Base-by-base conservation (phyloP, 2,329 filamentous ascomycete species). In the Rhinocladiella similis region DNA sequence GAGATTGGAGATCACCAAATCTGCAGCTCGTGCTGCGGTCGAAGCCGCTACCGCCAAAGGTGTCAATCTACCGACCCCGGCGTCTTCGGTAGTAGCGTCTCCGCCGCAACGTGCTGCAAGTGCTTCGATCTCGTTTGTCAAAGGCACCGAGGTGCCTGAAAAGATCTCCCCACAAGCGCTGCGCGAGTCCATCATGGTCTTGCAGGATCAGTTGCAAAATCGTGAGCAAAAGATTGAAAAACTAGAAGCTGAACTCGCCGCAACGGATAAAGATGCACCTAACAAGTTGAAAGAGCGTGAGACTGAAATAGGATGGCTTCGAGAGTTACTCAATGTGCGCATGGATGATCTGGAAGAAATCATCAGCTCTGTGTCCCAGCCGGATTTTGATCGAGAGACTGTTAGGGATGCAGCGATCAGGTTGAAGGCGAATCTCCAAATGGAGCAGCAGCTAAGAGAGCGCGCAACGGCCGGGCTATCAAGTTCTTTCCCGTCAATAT, bases 391-490 rank as follows among this genome's bases (percentile, higher is more conserved):
- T 71, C 84, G 85, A 55, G 85, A 91, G 60, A 82, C 83, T 5
- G 89, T 97, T 62, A 90, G 89, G 66, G 92, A 97, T 69, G 91
- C 92, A 5, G 90, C 91, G 35, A 97, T 97, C 65, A 88, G 94
- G 51, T 86, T 99, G 59, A 90, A 91, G 70, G 90, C 94, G 13
- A 97, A 96, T 68, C 80, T 99, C 35, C 91, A 97, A 70, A 99
- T 99, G 94, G 93, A 99, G 72, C 90, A 95, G 70, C 91, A 96
- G 70, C 92, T 97, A 74, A 90, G 91, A 50, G 93, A 97, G 72
- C 84, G 94, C 57, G 87, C 90, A 1, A 83, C 90, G 86, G 88
- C 52, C 86, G 86, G 83, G 13, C 88, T 85, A 6, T 78, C 83
- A 25, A 80, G 87, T 59, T 74, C 79, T 18, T 72, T 94, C 64